These are phyloP conservation scores for Spinacia oleracea DNA, from an alignment of 179 eudicot genomes.

Conservation along the genomic window DNA sequence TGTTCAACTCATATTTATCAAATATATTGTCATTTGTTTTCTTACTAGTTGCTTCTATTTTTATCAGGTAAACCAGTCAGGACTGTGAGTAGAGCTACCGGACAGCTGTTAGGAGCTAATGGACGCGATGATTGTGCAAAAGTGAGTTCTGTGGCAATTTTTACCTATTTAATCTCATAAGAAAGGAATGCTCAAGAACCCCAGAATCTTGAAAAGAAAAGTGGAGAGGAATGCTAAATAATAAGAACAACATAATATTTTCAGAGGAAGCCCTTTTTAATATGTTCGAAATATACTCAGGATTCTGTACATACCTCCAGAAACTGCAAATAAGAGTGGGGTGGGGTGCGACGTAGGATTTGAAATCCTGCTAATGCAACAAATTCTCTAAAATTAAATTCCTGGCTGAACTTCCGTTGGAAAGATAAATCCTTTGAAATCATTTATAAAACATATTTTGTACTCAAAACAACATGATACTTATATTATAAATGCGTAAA, in stretches of 20 bases:
- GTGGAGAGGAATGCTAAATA: neutral
- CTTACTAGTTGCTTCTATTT: slow-evolving; percentile 17
- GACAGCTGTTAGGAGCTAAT: slow-evolving; percentile 85
- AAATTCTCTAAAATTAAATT: neutral
- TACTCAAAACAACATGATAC: too few relatives aligned
- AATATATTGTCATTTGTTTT: slow-evolving; percentile 1
- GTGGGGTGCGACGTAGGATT: neutral
- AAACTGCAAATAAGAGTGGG: neutral
- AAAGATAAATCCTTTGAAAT: too few relatives aligned
- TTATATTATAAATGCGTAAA: too few relatives aligned
- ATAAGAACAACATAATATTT: neutral
- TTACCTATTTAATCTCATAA: neutral
- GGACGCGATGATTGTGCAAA: slow-evolving; percentile 96
- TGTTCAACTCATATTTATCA: neutral
- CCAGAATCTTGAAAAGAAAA: neutral
- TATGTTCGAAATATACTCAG: neutral
- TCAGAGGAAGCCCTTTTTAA: too few relatives aligned
- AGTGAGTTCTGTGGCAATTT: slow-evolving; percentile 50
- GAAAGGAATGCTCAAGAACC: neutral
- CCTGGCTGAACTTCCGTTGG: too few relatives aligned
- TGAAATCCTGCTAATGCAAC: neutral
- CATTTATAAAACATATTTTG: too few relatives aligned
- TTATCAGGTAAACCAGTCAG: slow-evolving; percentile 69
- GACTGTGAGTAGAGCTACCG: slow-evolving; percentile 78
- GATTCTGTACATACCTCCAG: neutral